phyloP scores from a whole-genome alignment of 192 early-diverging fungal genomes.

The Martensiomyces pterosporus region DNA sequence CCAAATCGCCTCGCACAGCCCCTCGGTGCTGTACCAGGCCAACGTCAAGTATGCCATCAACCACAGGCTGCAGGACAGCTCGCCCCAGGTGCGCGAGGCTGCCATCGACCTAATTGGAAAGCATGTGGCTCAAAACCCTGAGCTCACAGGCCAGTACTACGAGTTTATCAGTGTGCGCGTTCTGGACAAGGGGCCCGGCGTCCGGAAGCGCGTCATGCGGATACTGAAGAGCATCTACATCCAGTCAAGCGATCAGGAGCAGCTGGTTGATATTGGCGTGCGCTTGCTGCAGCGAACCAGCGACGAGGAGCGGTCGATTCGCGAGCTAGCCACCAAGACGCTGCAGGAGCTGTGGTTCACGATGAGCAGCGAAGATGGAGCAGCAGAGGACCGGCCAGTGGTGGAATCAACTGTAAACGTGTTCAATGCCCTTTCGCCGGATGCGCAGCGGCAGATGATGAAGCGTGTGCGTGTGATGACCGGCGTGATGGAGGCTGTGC shows the following conservation, averaged over 20 bases:
- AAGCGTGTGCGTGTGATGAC: conserved; percentile 45
- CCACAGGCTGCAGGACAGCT: conserved; percentile 73
- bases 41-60: conserved; percentile 69
- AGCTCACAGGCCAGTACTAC: conserved; percentile 72
- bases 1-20: conserved; percentile 65
- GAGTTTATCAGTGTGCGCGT: conserved; percentile 74
- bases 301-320: conserved; percentile 60
- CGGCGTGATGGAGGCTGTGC: conserved; percentile 35
- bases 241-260: conserved; percentile 37
- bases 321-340: conserved; percentile 67
- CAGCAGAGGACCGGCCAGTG: conserved; percentile 2
- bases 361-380: conserved; percentile 45
- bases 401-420: conserved; percentile 17
- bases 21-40: conserved; percentile 56
- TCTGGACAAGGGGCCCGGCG: conserved; percentile 80
- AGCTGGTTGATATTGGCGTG: conserved; percentile 63
- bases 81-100: conserved; percentile 83
- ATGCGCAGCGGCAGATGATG: conserved; percentile 37
- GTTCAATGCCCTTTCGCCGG: conserved; percentile 39
- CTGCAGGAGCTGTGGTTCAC: conserved; percentile 73
- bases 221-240: conserved; percentile 72
- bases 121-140: conserved; percentile 64
- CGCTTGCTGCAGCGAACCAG: conserved; percentile 65
- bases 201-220: conserved; percentile 83
- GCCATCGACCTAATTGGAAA: conserved; percentile 85